phyloP scores from a whole-genome alignment of 1,284 basidiomycete genomes.

The Papiliotrema flavescens region DNA sequence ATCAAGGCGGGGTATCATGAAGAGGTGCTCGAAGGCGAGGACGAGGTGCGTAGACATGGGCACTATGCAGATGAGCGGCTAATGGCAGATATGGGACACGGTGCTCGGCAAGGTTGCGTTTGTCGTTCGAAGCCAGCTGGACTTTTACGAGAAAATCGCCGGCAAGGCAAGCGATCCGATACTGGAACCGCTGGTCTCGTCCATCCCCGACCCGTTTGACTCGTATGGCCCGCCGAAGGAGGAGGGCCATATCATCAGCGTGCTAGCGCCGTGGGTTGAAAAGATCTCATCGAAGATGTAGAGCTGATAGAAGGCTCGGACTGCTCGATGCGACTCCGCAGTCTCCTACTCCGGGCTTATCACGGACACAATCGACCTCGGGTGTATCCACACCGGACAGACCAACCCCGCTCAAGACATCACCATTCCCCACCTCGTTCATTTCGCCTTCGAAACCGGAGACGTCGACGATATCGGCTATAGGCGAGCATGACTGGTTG shows the following conservation, averaged over 20 bases:
- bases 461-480: constrained; percentile 19
- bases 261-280: constrained; percentile 70
- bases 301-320: constrained; percentile 20
- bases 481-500: constrained; percentile 30
- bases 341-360: constrained; percentile 34
- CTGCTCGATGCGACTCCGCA: constrained; percentile 33
- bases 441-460: constrained; percentile 26
- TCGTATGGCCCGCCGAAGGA: constrained; percentile 81
- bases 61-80: constrained; percentile 1
- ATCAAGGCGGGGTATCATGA: constrained; percentile 52
- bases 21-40: constrained; percentile 86
- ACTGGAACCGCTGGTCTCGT: constrained; percentile 83
- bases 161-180: constrained; percentile 83
- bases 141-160: constrained; percentile 49
- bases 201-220: constrained; percentile 88
- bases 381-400: constrained; percentile 15
- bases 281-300: background rate
- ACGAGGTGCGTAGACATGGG: constrained; percentile 54
- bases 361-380: constrained; percentile 24
- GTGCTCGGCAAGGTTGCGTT: constrained; percentile 71
- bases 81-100: constrained; percentile 68
- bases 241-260: constrained; percentile 88
- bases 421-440: constrained; percentile 20
- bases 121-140: constrained; percentile 44
- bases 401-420: constrained; percentile 9